These are phyloP conservation scores for Kurtzmaniella quercitrusa DNA, from an alignment of 1,139 yeast species.

Conservation along the genomic window DNA sequence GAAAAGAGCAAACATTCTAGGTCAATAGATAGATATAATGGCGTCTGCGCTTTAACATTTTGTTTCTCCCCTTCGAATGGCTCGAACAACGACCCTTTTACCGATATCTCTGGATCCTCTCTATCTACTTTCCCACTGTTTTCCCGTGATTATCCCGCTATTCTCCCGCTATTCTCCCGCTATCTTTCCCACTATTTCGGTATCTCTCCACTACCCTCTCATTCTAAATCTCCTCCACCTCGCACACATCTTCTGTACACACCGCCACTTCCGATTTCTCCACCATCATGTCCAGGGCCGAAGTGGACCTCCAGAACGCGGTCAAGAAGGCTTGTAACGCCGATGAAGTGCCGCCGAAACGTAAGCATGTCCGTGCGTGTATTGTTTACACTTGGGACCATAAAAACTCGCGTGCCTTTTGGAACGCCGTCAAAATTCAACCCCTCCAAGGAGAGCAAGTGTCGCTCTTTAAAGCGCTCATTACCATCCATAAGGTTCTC, in stretches of 20 bases:
- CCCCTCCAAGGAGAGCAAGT: constrained; percentile 82
- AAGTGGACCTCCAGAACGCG: constrained; percentile 59
- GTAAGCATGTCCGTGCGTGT: constrained; percentile 93
- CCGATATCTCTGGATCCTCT: no score
- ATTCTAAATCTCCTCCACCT: no score
- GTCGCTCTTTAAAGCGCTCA: constrained; percentile 83
- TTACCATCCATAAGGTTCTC: constrained; percentile 84
- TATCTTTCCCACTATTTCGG: no score
- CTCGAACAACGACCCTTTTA: no score
- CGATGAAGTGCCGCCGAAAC: constrained; percentile 90
- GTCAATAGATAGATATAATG: no score
- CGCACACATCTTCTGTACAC: constrained; percentile 1
- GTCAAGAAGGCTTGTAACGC: constrained; percentile 82
- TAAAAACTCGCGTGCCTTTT: constrained; percentile 77
- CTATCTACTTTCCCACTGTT: no score
- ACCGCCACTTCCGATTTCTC: constrained; percentile 1
- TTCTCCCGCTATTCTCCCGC: no score
- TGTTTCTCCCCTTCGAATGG: no score
- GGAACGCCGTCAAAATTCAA: constrained; percentile 78
- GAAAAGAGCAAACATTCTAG: no score
- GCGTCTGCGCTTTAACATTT: no score
- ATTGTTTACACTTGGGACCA: constrained; percentile 97
- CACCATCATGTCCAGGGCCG: constrained; percentile 43
- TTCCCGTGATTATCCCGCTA: no score
- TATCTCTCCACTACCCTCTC: no score